Conservation (phyloP, 495 filamentous ascomycete species). For the Niebla homalea region DNA sequence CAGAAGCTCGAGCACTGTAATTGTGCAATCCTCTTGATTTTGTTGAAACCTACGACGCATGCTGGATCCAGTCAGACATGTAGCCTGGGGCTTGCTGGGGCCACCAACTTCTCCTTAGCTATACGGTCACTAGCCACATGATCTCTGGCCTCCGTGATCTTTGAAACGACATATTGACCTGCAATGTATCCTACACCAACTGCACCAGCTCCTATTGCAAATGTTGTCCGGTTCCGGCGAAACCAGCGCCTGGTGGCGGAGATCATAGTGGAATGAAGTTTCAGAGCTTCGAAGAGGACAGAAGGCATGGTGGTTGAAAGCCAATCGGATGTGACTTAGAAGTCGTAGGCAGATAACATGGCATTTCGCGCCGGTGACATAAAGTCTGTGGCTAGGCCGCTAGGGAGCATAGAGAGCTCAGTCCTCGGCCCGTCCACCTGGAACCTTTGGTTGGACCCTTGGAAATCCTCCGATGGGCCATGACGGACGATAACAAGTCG, state of each 20-base stretch:
- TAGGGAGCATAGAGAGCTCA: no score
- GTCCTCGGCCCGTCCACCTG: no score
- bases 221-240: conserved; percentile 74
- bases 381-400: no score
- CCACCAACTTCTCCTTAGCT: conserved; percentile 83
- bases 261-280: conserved; percentile 46
- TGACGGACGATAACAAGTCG: no score
- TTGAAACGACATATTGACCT: conserved; percentile 78
- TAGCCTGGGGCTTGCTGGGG: not conserved
- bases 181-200: conserved; percentile 85
- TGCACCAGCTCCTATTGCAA: conserved; percentile 77
- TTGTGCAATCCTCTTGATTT: conserved; percentile 96
- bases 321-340: no score
- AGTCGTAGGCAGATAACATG: no score
- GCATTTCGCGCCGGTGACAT: no score
- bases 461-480: no score
- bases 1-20: conserved; percentile 89
- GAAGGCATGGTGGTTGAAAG: no score
- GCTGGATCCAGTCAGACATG: conserved; percentile 32
- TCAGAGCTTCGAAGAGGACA: no score
- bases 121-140: conserved; percentile 92
- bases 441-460: no score
- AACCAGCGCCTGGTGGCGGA: conserved; percentile 75
- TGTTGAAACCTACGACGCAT: conserved; percentile 92
- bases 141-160: conserved; percentile 83